Base-by-base conservation (phyloP, 306 rosid genomes). In the Canavalia ensiformis region DNA sequence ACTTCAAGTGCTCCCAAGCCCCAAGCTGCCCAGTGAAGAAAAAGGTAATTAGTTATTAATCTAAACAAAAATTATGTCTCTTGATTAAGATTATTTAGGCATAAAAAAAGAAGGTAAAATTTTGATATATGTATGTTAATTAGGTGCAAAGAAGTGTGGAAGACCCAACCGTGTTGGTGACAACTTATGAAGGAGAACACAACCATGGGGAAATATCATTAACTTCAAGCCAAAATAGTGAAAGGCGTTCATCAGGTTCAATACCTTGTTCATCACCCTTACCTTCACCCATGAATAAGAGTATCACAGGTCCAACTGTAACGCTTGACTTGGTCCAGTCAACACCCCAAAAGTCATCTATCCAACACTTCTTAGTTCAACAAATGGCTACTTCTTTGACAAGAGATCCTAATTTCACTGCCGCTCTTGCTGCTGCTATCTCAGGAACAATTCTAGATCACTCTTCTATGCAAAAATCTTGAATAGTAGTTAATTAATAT, bases 131-230 rank as follows among this genome's bases (percentile, higher is more conserved):
- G 4, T 8, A 4, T 45, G 9, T 42, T 7, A 25, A 66, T 60
- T 41, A 94, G 98, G 99, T 95, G 78, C 99, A 95, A 80, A 93
- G 90, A 88, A 95, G 99, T 85, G 86, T 84, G 13, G 98, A 90
- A 28, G 94, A 95, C 56, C 93, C 87, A 68, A 68, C 65, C 0
- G 8, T 95, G 1, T 77, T 95, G 87, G 97, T 95, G 68, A 89
- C 95, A 46, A 93, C 92, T 1, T 95, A 95, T 29, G 98, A 95
- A 84, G 99, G 99, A 84, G 95, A 93, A 64, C 99, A 95, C 83
- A 90, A 87, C 73, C 98, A 95, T 79, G 78, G 72, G 0, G 86
- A 89, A 46, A 41, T 84, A 29, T 50, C 90, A 37, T 12, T 73
- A 52, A 66, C 74, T 52, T 78, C 86, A 13, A 75, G 18, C 42